Evolutionary conservation across 352 stramenopile species (phyloP).

Genomic region (Detonula confervacea): DNA sequence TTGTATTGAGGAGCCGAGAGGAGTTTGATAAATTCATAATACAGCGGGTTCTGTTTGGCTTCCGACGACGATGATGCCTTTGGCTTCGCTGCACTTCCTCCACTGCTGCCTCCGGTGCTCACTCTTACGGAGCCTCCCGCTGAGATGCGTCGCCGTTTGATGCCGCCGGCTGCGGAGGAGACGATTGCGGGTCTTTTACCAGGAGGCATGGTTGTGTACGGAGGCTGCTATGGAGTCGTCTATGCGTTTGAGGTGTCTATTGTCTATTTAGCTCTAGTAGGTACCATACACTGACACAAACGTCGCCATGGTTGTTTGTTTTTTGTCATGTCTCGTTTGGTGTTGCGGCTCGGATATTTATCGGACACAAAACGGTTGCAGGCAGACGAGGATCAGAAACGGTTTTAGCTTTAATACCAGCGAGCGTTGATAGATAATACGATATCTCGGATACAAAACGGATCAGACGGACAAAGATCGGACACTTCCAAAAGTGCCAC

Average conservation of each 20-base stretch:
- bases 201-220: background rate
- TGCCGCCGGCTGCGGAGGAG: background rate
- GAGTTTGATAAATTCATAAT: conserved; percentile 69
- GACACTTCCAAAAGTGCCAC: background rate
- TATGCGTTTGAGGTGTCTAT: background rate
- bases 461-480: background rate
- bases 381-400: background rate
- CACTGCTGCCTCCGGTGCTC: background rate
- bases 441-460: background rate
- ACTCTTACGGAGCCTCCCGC: background rate
- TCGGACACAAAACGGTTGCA: no score
- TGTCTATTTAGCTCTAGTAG: no score
- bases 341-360: no score
- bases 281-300: no score
- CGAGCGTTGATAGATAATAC: no score
- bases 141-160: conserved; percentile 19
- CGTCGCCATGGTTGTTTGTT: no score
- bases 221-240: no score
- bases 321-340: no score
- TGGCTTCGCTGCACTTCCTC: background rate
- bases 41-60: conserved; percentile 31
- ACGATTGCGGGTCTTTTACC: conserved; percentile 2
- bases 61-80: conserved; percentile 3
- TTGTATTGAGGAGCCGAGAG: conserved; percentile 59
- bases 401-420: no score